Conservation (phyloP, 1,284 basidiomycete genomes). For the Sporisorium reilianum region DNA sequence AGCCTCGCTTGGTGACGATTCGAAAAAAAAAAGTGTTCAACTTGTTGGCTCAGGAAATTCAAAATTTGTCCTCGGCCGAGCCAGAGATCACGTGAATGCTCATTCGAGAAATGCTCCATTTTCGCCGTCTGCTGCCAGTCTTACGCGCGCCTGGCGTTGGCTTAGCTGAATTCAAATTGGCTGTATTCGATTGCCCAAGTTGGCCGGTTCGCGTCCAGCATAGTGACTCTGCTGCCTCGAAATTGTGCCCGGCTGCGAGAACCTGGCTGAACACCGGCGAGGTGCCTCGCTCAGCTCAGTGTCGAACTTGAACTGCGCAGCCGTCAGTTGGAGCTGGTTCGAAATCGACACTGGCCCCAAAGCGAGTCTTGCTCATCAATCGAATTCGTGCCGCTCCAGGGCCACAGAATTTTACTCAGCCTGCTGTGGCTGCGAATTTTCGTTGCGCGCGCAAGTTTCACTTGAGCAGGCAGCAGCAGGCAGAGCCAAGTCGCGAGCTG, state of each 20-base stretch:
- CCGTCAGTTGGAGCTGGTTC: background rate
- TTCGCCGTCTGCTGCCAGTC: slow-evolving; percentile 1
- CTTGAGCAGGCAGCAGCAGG: background rate
- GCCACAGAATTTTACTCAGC: slow-evolving; percentile 13
- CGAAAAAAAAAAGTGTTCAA: background rate
- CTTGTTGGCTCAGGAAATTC: background rate
- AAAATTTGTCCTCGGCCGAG: slow-evolving; percentile 3
- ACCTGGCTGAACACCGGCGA: background rate
- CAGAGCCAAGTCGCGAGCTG: slow-evolving; percentile 4
- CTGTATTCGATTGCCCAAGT: background rate
- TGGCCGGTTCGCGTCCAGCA: background rate
- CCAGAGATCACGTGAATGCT: background rate
- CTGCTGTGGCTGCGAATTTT: slow-evolving; percentile 1
- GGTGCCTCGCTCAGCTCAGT: background rate
- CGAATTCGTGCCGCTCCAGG: slow-evolving; percentile 11
- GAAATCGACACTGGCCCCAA: background rate
- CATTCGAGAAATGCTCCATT: background rate
- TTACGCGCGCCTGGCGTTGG: background rate
- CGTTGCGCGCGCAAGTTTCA: slow-evolving; percentile 6
- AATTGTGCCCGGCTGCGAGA: background rate
- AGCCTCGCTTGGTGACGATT: background rate
- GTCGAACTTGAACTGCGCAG: slow-evolving; percentile 5
- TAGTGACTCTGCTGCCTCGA: slow-evolving; percentile 1
- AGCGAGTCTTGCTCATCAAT: background rate
- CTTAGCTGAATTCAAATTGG: slow-evolving; percentile 1